Evolutionary conservation across 2,329 filamentous ascomycete genomes (phyloP), one percentile per base, ranked within the genome.

Genomic region (Pestalotiopsis sp.): DNA sequence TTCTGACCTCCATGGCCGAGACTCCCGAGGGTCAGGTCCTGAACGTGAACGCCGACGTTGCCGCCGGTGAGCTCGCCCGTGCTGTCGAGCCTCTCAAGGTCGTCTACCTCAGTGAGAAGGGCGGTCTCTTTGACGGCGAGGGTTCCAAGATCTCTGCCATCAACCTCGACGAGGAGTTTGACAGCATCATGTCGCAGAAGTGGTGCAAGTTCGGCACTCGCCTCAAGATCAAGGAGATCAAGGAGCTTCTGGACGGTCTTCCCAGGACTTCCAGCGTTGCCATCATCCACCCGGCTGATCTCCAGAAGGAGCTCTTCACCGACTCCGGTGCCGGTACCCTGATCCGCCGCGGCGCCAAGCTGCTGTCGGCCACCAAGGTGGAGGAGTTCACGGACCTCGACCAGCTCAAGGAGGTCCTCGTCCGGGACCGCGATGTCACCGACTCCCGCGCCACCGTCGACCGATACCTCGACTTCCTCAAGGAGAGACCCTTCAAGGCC

Each of bases 31-130:
- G 96, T 9, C 94, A 95, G 80, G 91, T 98, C 65, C 87, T 99
- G 72, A 99, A 99, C 78, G 96, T 99, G 80, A 99, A 99, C 77
- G 96, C 96, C 45, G 96, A 99, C 81, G 95, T 98, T 71, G 95
- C 95, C 45, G 96, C 96, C 38, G 95, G 95, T 72, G 95, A 98
- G 83, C 86, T 99, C 70, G 95, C 96, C 27, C 91, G 94, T 70
- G 90, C 93, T 68, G 85, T 99, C 67, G 91, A 98, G 82, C 96
- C 96, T 31, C 85, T 98, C 76, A 99, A 99, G 89, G 95, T 98
- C 71, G 95, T 99, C 70, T 99, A 98, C 80, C 87, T 98, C n/a
- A 97, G 94, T 4, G 96, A 99, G 84, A 98, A 98, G 87, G 96
- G 96, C 64, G 96, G 95, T 7, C 84, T 99, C 41, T 97, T 97